Evolutionary conservation across 2,329 filamentous ascomycete species (phyloP).

Genomic region (Xylariales sp.): DNA sequence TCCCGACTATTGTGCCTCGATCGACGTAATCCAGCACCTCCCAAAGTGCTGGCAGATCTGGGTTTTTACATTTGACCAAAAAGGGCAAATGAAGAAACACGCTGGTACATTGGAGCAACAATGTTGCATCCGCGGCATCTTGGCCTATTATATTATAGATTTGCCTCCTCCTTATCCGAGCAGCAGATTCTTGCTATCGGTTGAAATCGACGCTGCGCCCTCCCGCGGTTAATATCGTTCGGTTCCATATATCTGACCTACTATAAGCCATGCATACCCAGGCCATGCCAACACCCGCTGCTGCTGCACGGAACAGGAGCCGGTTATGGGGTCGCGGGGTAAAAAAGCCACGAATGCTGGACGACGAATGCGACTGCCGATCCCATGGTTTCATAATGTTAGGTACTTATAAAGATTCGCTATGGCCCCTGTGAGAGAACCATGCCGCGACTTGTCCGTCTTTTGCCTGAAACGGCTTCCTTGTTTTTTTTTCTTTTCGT

Average conservation of each 20-base stretch:
- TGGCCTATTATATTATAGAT: neutral
- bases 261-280: neutral
- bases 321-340: conserved; percentile 41
- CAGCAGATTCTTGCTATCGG: neutral
- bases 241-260: neutral
- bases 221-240: conserved; percentile 22
- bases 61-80: neutral
- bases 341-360: conserved; percentile 38
- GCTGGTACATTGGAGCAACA: neutral
- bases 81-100: neutral
- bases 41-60: neutral
- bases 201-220: neutral
- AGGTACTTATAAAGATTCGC: conserved; percentile 23
- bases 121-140: neutral
- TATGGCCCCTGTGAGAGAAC: neutral
- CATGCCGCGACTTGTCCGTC: neutral
- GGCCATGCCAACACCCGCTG: neutral
- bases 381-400: conserved; percentile 22
- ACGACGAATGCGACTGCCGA: neutral
- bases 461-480: conserved; percentile 27
- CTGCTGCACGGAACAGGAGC: conserved; percentile 13
- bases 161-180: neutral
- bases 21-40: neutral
- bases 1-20: neutral
- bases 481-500: neutral